Conservation (phyloP, 1,284 basidiomycete genomes). For the Tilletia walkeri region DNA sequence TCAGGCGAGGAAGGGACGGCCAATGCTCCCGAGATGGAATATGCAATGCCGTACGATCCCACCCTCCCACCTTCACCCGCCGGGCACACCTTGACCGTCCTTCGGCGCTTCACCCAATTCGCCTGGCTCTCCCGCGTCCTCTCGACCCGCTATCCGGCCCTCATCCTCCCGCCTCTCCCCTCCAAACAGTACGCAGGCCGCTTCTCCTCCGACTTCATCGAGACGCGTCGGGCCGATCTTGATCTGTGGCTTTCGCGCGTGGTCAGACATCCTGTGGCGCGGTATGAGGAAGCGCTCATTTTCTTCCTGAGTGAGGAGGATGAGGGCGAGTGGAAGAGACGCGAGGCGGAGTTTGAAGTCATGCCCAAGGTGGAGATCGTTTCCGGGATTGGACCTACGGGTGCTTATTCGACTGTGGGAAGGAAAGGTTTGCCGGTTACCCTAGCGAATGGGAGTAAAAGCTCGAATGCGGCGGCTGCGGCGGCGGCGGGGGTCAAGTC, state of each 20-base stretch:
- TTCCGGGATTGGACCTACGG: constrained; percentile 2
- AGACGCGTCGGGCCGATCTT: constrained; percentile 73
- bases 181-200: constrained; percentile 77
- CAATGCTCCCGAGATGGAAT: constrained; percentile 3
- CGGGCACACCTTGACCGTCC: constrained; percentile 58
- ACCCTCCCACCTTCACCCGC: constrained; percentile 28
- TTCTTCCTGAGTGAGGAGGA: constrained; percentile 65
- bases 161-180: constrained; percentile 75
- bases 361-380: constrained; percentile 7
- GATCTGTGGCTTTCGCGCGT: constrained; percentile 72
- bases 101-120: constrained; percentile 79
- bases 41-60: constrained; percentile 36
- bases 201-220: constrained; percentile 76
- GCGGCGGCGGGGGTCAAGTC: background rate
- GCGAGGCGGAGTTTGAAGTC: constrained; percentile 21
- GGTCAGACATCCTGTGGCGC: constrained; percentile 72
- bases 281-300: constrained; percentile 75
- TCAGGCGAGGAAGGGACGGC: background rate
- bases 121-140: constrained; percentile 72
- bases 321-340: constrained; percentile 30
- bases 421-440: background rate
- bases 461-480: background rate
- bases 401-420: constrained; percentile 6
- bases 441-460: background rate
- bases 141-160: constrained; percentile 67